Conservation (phyloP, 2,329 filamentous ascomycete species). For the Aspergillus terreus region DNA sequence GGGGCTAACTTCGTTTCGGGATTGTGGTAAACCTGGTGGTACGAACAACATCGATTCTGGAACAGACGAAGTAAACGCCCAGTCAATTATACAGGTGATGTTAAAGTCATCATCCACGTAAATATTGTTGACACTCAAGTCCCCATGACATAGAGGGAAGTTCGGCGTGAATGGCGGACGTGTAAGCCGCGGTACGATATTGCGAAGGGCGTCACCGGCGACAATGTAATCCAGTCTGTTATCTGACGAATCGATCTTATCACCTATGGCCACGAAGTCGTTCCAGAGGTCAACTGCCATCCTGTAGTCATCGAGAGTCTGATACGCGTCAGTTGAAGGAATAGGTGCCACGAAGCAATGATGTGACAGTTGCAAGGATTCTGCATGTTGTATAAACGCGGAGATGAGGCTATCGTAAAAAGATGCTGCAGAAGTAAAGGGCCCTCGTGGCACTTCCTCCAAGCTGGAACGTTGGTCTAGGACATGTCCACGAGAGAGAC, state of each 20-base stretch:
- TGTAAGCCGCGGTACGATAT: conserved; percentile 10
- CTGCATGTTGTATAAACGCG: conserved; percentile 16
- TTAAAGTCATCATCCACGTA: conserved; percentile 31
- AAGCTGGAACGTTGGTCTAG: conserved; percentile 14
- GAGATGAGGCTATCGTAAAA: conserved; percentile 19
- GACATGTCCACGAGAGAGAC: conserved; percentile 20
- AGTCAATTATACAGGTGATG: conserved; percentile 32
- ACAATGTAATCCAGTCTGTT: conserved; percentile 26
- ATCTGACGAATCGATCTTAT: conserved; percentile 18
- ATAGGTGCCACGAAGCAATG: conserved; percentile 18
- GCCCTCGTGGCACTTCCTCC: conserved; percentile 16
- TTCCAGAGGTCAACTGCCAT: conserved; percentile 18
- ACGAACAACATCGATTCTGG: conserved; percentile 18
- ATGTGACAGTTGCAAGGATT: conserved; percentile 12
- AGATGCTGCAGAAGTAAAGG: conserved; percentile 16
- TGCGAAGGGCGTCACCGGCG: conserved; percentile 15
- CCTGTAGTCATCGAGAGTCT: conserved; percentile 10
- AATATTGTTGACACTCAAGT: conserved; percentile 40
- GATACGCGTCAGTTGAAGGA: conserved; percentile 8
- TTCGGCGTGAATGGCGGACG: not conserved
- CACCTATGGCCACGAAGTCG: conserved; percentile 21
- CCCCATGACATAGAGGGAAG: conserved; percentile 25
- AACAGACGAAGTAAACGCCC: conserved; percentile 20
- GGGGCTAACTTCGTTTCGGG: conserved; percentile 12
- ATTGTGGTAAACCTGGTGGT: conserved; percentile 20